phyloP scores from a whole-genome alignment of 345 rosid genomes.

The Arabidopsis suecica region DNA sequence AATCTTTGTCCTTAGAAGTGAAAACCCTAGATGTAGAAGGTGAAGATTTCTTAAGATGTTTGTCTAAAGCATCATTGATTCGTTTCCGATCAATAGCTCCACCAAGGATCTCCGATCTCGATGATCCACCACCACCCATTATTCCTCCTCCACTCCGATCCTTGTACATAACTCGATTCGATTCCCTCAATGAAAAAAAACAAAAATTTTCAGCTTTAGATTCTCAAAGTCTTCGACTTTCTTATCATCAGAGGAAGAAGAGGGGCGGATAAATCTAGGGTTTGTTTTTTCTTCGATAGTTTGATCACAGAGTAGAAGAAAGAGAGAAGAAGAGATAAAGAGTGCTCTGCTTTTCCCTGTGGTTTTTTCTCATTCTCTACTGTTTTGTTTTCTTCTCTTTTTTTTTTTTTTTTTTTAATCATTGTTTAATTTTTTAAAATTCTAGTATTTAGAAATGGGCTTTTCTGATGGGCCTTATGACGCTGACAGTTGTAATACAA shows the following conservation, averaged over 20 bases:
- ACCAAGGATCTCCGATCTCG: constrained; percentile 78
- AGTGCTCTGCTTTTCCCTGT: constrained; percentile 44
- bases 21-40: constrained; percentile 81
- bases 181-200: neutral
- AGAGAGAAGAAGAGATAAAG: constrained; percentile 39
- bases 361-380: constrained; percentile 35
- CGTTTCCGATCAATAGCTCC: constrained; percentile 82
- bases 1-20: constrained; percentile 64
- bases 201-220: constrained; percentile 10
- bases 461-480: constrained; percentile 24
- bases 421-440: neutral
- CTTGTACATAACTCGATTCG: constrained; percentile 58
- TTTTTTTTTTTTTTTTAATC: neutral
- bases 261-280: constrained; percentile 55
- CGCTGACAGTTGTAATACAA: neutral
- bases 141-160: constrained; percentile 69
- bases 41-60: constrained; percentile 87
- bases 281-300: constrained; percentile 1
- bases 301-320: constrained; percentile 35
- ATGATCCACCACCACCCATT: constrained; percentile 73
- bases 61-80: constrained; percentile 88
- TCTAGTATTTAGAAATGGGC: constrained; percentile 22
- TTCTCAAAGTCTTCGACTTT: constrained; percentile 25
- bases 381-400: constrained; percentile 36
- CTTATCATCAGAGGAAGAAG: constrained; percentile 20